These are phyloP conservation scores for Gloeostereum incarnatum DNA, from an alignment of 768 basidiomycete species.

Conservation along the genomic window DNA sequence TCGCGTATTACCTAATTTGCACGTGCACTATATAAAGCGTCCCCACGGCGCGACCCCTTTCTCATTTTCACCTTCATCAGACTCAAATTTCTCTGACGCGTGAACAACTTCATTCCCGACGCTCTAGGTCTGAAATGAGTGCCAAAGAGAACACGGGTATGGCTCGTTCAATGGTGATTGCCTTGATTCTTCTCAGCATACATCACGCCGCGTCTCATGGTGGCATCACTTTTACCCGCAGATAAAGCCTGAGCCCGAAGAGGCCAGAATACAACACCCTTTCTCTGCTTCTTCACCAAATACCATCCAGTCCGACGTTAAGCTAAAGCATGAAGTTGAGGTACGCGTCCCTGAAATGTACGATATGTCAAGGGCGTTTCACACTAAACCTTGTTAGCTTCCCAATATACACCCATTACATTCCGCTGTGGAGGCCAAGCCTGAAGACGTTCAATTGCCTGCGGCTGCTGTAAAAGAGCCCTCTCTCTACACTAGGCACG, in stretches of 20 bases:
- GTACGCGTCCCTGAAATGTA: too few relatives aligned
- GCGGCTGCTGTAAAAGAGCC: too few relatives aligned
- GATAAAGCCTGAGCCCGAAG: not conserved
- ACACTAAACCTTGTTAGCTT: too few relatives aligned
- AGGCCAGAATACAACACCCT: not conserved
- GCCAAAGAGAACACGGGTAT: slow-evolving; percentile 3
- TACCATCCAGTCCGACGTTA: not conserved
- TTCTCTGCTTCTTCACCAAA: not conserved
- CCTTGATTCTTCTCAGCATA: not conserved
- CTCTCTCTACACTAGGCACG: slow-evolving; percentile 24
- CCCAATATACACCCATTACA: too few relatives aligned
- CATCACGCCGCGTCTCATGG: not conserved
- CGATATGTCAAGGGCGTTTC: too few relatives aligned
- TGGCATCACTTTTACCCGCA: not conserved
- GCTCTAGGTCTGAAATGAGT: not conserved
- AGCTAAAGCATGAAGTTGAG: not conserved
- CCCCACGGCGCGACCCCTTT: too few relatives aligned
- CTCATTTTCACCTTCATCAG: too few relatives aligned
- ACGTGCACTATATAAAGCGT: too few relatives aligned
- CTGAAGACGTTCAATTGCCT: too few relatives aligned
- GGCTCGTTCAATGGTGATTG: not conserved
- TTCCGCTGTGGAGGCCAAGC: too few relatives aligned
- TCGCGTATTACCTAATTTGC: not conserved
- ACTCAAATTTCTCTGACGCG: too few relatives aligned
- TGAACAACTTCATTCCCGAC: too few relatives aligned